These are phyloP conservation scores for Neurospora sp. DNA, from an alignment of 495 filamentous ascomycete species.

Conservation along the genomic window DNA sequence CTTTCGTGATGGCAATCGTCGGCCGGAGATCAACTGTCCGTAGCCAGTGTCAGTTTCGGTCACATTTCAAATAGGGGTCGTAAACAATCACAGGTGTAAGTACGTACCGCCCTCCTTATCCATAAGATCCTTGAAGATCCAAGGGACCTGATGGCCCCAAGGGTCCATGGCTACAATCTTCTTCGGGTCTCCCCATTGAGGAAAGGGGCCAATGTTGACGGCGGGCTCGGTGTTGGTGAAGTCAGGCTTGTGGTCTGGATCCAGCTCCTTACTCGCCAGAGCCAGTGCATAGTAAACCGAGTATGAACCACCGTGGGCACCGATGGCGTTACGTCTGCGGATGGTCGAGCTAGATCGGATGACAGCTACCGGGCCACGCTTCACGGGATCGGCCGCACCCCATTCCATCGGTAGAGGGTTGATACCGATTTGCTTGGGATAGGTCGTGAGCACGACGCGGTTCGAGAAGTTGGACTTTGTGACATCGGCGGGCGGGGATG, in stretches of 20 bases:
- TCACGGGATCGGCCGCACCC: constrained; percentile 64
- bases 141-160: constrained; percentile 78
- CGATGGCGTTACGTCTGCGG: constrained; percentile 70
- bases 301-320: constrained; percentile 94
- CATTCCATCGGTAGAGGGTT: constrained; percentile 82
- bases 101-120: constrained; percentile 47
- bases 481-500: constrained; percentile 7
- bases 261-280: constrained; percentile 80
- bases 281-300: constrained; percentile 93
- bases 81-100: background rate
- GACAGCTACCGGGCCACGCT: constrained; percentile 84
- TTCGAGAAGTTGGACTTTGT: constrained; percentile 21
- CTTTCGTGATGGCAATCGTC: constrained; percentile 87
- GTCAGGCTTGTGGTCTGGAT: constrained; percentile 72
- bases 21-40: constrained; percentile 69
- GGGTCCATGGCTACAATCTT: constrained; percentile 99
- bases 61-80: background rate
- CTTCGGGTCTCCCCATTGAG: constrained; percentile 79
- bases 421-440: constrained; percentile 89
- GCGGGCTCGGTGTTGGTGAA: constrained; percentile 93
- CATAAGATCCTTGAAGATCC: constrained; percentile 62
- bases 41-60: constrained; percentile 8
- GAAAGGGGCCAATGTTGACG: constrained; percentile 75
- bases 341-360: constrained; percentile 66
- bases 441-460: constrained; percentile 57